Conservation (phyloP, 805 yeast species). For the Scheffersomyces ergatensis region DNA sequence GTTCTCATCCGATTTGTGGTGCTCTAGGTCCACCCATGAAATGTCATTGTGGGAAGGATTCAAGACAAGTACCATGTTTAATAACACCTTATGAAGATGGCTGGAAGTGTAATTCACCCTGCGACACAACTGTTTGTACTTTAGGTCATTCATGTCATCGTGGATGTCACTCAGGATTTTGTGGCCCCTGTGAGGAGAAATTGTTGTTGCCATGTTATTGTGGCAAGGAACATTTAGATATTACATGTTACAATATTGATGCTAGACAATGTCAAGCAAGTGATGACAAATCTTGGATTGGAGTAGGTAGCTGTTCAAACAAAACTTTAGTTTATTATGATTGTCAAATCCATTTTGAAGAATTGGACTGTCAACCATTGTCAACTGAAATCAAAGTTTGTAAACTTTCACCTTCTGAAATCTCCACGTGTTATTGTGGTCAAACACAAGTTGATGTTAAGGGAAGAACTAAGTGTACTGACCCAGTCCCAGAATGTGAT, state of each 20-base stretch:
- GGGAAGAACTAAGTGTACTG: slow-evolving; percentile 61
- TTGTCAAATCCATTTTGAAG: slow-evolving; percentile 63
- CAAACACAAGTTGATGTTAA: slow-evolving; percentile 46
- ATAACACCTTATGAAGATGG: slow-evolving; percentile 66
- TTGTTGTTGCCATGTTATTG: slow-evolving; percentile 67
- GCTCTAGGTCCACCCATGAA: slow-evolving; percentile 69
- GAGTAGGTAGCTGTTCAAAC: slow-evolving; percentile 31
- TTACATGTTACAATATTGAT: slow-evolving; percentile 44
- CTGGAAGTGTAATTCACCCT: slow-evolving; percentile 63
- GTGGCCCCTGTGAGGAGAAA: slow-evolving; percentile 65
- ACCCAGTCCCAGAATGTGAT: slow-evolving; percentile 77
- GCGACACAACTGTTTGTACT: slow-evolving; percentile 60
- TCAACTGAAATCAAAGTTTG: slow-evolving; percentile 37
- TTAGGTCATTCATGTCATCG: slow-evolving; percentile 65
- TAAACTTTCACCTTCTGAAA: slow-evolving; percentile 56
- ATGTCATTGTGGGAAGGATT: slow-evolving; percentile 73
- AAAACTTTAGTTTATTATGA: slow-evolving; percentile 50
- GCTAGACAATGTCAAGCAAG: slow-evolving; percentile 32
- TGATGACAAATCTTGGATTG: slow-evolving; percentile 20
- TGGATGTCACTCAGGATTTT: slow-evolving; percentile 76
- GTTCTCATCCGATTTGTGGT: slow-evolving; percentile 79
- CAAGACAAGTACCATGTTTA: slow-evolving; percentile 68
- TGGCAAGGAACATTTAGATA: slow-evolving; percentile 49
- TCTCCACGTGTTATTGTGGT: slow-evolving; percentile 81
- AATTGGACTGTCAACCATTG: slow-evolving; percentile 51